Percentiles rank a stretch among this genome's conserved stretches.
Conservation (phyloP, 495 filamentous ascomycete species). For the Penicillium nucicola region DNA sequence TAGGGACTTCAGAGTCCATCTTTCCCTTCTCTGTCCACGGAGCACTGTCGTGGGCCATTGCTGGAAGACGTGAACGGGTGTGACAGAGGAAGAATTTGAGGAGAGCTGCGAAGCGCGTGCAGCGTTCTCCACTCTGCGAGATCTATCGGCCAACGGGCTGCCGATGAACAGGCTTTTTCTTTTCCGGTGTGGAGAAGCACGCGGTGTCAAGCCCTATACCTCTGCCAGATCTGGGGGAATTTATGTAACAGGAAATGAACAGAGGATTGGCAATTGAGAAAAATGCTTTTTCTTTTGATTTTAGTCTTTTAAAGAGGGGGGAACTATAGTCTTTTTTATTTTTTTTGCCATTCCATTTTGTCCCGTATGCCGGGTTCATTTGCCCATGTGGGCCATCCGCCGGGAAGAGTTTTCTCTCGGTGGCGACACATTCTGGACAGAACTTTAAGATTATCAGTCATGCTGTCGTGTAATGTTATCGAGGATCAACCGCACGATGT, state of each 20-base stretch:
- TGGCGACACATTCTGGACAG: not conserved
- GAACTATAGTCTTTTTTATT: not conserved
- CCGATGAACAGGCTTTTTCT: constrained; percentile 11
- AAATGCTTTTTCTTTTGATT: not conserved
- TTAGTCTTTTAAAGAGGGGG: not conserved
- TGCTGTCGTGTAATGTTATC: not conserved
- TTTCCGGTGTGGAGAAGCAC: constrained; percentile 19
- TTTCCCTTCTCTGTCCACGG: constrained; percentile 28
- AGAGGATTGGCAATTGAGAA: constrained; percentile 5
- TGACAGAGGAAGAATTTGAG: constrained; percentile 9
- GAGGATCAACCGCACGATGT: not conserved
- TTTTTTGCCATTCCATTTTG: not conserved
- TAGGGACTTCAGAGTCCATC: constrained; percentile 27
- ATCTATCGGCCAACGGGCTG: constrained; percentile 1
- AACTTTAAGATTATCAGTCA: not conserved
- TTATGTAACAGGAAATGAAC: constrained; percentile 27
- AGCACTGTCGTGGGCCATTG: constrained; percentile 26
- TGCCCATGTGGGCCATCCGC: not conserved
- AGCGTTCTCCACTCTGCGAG: constrained; percentile 2
- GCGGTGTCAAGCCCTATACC: constrained; percentile 12
- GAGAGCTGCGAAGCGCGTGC: constrained; percentile 6
- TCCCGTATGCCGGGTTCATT: not conserved
- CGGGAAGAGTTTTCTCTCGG: constrained; percentile 2
- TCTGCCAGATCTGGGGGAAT: constrained; percentile 13
- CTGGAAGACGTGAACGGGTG: not conserved